phyloP scores from a whole-genome alignment of 257 asterid species.

The Jacaranda copaia region DNA sequence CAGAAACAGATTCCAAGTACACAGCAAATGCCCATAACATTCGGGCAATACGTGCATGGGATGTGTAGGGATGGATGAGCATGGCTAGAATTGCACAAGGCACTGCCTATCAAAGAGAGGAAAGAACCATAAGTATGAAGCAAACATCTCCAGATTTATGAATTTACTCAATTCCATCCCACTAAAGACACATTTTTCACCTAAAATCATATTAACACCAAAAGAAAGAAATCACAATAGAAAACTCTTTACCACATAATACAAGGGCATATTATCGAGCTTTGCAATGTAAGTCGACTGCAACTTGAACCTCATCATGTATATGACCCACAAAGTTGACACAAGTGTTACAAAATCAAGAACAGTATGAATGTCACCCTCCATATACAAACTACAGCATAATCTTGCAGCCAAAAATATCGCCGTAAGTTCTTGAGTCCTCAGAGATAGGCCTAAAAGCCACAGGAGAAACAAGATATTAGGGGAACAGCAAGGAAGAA shows the following conservation, averaged over 20 bases:
- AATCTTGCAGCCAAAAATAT: conserved; percentile 76
- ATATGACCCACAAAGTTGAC: conserved; percentile 87
- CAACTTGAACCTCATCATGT: conserved; percentile 81
- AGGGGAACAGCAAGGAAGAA: not conserved
- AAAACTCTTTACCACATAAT: conserved; percentile 66
- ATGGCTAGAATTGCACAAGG: conserved; percentile 71
- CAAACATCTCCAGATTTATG: not conserved
- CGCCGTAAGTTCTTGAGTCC: conserved; percentile 91
- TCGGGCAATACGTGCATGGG: conserved; percentile 49
- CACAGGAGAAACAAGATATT: conserved; percentile 25
- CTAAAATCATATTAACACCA: not conserved
- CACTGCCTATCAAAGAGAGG: conserved; percentile 49
- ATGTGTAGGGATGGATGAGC: conserved; percentile 68
- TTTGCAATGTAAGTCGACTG: conserved; percentile 73
- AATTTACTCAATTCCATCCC: not conserved
- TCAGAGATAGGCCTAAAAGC: conserved; percentile 83
- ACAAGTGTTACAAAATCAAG: conserved; percentile 83
- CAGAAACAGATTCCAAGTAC: conserved; percentile 83
- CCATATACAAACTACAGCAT: conserved; percentile 68
- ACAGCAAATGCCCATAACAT: conserved; percentile 85
- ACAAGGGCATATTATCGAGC: conserved; percentile 69
- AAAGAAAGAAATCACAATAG: not conserved
- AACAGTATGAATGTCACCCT: conserved; percentile 86
- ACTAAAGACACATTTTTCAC: not conserved
- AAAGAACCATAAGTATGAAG: not conserved